Base-by-base conservation (phyloP, 306 rosid genomes). In the Begonia masoniana region DNA sequence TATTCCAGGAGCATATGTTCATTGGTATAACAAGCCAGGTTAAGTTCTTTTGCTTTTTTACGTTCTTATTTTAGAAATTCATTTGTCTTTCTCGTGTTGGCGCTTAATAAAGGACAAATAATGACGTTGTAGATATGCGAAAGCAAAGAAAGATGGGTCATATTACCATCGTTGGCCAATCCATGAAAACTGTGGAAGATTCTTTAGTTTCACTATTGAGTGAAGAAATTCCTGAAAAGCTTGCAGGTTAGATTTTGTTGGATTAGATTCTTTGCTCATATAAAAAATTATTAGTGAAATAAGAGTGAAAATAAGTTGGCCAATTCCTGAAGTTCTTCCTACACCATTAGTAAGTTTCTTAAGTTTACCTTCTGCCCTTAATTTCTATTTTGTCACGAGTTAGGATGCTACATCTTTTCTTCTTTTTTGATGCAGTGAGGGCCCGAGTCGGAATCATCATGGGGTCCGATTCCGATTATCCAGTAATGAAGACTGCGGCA, bases 21-120 rank as follows among this genome's bases (percentile, higher is more conserved):
- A 86, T 83, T 91, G 99, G 99, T 91, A 91, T 63, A 82, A 86
- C 54, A 86, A 91, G 60, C 86, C 96, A 70, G 99, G 99, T 83
- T 51, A 17, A 17, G 70, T 68, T 23, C 66, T 39, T 62, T 62
- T 11, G 10, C 21, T 43, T 57, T 43, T 57, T 51, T 15, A 50
- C 59, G 31, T 13, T 51, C 47, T 52, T 49, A 17, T 21, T 10
- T 58, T 17, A 17, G 19, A 35, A 11, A 3, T 26, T 26, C 35
- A 26, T 3, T 26, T 26, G 35, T 58, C 54, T 21, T 48, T 23
- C 51, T 49, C n/a, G 63, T 55, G 9, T 31, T 31, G 39, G 8
- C 39, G 9, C 39, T 31, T 5, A 31, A 31, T 31, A 31, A 31
- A 6, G 8, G 5, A 31, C 9, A 31, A 7, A 17, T 17, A 17